Conservation (phyloP, 441 rosid species). For the California macrophylla region DNA sequence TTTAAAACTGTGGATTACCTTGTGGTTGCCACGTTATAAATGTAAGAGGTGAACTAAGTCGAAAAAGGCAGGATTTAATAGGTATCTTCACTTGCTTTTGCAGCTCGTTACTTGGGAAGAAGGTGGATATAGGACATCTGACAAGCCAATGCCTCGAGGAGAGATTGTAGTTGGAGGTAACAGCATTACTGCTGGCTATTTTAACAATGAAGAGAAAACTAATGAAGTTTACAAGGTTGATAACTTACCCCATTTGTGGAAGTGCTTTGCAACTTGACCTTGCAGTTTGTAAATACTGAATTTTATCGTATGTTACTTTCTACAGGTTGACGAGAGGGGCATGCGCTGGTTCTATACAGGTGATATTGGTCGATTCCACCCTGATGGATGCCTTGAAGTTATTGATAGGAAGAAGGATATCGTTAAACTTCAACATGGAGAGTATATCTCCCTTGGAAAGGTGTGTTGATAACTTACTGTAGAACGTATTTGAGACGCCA, state of each 20-base stretch:
- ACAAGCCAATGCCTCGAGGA: conserved; percentile 86
- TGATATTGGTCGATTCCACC: conserved; percentile 73
- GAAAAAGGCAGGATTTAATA: background rate
- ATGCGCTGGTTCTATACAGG: conserved; percentile 80
- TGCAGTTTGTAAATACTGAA: background rate
- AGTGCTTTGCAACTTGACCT: conserved; percentile 1
- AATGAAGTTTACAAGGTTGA: conserved; percentile 74
- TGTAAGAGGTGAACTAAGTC: background rate
- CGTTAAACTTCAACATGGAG: conserved; percentile 93
- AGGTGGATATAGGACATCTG: conserved; percentile 63
- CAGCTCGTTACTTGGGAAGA: conserved; percentile 92
- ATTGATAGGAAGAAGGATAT: conserved; percentile 93
- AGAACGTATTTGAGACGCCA: background rate
- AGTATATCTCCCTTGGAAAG: conserved; percentile 89
- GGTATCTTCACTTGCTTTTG: conserved; percentile 19
- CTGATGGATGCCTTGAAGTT: conserved; percentile 87
- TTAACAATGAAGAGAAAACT: conserved; percentile 64
- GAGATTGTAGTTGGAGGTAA: conserved; percentile 77
- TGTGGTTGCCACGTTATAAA: background rate
- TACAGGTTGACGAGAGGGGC: conserved; percentile 81
- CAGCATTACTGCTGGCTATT: conserved; percentile 75
- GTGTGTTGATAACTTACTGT: conserved; percentile 23
- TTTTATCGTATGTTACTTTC: conserved; percentile 2
- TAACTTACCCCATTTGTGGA: background rate
- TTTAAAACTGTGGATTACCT: background rate